Conservation (phyloP, 768 basidiomycete species). For the Pleurotus ostreatus region DNA sequence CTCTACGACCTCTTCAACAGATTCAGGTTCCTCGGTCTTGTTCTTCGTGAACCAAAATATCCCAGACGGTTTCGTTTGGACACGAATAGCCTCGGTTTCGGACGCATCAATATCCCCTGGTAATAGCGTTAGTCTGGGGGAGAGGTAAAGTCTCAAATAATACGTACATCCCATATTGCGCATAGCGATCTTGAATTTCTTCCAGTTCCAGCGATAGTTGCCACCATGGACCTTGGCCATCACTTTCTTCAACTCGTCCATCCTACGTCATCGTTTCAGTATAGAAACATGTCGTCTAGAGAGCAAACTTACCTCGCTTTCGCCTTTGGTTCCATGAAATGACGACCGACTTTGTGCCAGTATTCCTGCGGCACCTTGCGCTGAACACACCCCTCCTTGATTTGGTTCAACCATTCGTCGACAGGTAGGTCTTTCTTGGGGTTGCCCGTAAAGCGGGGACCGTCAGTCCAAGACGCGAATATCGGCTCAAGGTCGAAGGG, state of each 20-base stretch:
- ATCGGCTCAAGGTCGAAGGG: slow-evolving; percentile 71
- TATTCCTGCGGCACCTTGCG: slow-evolving; percentile 74
- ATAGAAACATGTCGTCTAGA: neutral
- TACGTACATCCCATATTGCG: slow-evolving; percentile 77
- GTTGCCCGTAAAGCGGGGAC: slow-evolving; percentile 64
- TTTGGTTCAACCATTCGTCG: slow-evolving; percentile 68
- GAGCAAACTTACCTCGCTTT: slow-evolving; percentile 39
- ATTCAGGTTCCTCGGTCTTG: slow-evolving; percentile 3
- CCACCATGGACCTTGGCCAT: slow-evolving; percentile 73
- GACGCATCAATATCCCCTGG: slow-evolving; percentile 65
- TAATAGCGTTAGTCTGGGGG: neutral
- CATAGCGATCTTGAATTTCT: slow-evolving; percentile 77
- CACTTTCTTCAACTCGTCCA: slow-evolving; percentile 69
- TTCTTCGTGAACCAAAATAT: slow-evolving; percentile 33
- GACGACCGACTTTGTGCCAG: slow-evolving; percentile 80
- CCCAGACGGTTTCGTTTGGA: slow-evolving; percentile 47
- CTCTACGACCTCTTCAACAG: neutral
- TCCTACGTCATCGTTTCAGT: slow-evolving; percentile 22
- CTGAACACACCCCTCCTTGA: slow-evolving; percentile 68
- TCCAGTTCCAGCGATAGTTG: slow-evolving; percentile 81
- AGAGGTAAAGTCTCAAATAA: slow-evolving; percentile 2
- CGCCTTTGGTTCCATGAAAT: slow-evolving; percentile 72
- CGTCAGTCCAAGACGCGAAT: slow-evolving; percentile 60
- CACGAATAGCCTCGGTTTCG: slow-evolving; percentile 58
- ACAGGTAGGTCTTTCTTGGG: slow-evolving; percentile 66